Base-by-base conservation (phyloP, 768 basidiomycete genomes). In the Plicaturopsis crispa region DNA sequence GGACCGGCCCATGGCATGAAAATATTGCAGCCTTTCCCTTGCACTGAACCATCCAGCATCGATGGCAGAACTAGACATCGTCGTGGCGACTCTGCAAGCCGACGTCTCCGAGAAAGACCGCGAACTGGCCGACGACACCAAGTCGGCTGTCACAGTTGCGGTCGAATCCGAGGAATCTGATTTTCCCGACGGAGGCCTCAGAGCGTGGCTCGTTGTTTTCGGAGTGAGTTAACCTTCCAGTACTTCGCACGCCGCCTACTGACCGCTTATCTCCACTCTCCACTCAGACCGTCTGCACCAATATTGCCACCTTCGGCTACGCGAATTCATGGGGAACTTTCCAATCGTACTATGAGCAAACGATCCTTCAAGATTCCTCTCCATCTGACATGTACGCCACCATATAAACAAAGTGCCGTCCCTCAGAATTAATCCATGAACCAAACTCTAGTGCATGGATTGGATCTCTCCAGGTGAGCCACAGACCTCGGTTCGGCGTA, bases 321-420 rank as follows among this genome's bases (percentile, higher is more conserved):
- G 63, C 75, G 11, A 78, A 75, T 45, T 59, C 70, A 1, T 75
- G 73, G 72, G 76, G 76, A 28, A 14, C 26, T 8, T 50, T 50
- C 33, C 48, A 50, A 40, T 38, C 48, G 2, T 50, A 47, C 24
- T 50, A 50, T 17, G 33, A 47, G 13, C 35, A 50, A 35, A 47
- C 17, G 4, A 4, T 47, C 4, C 14, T 50, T 13, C 35, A 45
- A 40, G 41, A 47, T 18, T 31, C 36, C 1, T 23, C 48, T 18
- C 35, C 48, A 2, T 50, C 48, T 12, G 37, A 43, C n/a, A 50
- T 50, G 48, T 50, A 17, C 10, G 44, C 26, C 26, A 8, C 14
- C 10, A 8, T 28, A 8, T 28, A 8, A 8, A 14, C 26, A 14
- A 28, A 8, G 26, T 28, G 8, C 26, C 26, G 14, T 8, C 26